phyloP scores from a whole-genome alignment of 106 monocot genomes.

The Acanthochlamys bracteata region DNA sequence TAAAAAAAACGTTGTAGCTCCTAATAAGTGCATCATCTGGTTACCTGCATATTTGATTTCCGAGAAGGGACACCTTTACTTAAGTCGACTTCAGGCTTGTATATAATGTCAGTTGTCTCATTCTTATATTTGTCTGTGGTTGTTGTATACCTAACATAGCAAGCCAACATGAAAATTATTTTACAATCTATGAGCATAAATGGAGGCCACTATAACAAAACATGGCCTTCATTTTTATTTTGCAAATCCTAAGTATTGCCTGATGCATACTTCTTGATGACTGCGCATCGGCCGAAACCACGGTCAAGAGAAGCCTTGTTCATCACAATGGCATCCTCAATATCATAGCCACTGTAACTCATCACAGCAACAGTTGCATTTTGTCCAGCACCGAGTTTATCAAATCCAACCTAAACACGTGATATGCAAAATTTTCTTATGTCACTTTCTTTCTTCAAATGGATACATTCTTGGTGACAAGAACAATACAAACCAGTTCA shows the following conservation, averaged over 20 bases:
- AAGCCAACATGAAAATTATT: no score
- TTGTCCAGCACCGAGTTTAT: slow-evolving; percentile 96
- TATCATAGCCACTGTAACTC: slow-evolving; percentile 99
- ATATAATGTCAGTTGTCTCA: slow-evolving; percentile 48
- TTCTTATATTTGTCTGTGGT: slow-evolving; percentile 41
- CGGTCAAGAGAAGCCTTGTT: slow-evolving; percentile 98
- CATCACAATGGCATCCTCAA: slow-evolving; percentile 99
- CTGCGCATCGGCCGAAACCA: slow-evolving; percentile 94
- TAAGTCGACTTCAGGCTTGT: slow-evolving; percentile 33
- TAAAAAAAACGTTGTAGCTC: no score
- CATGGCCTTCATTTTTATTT: no score
- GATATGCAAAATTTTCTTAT: slow-evolving; percentile 1
- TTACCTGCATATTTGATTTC: slow-evolving; percentile 59
- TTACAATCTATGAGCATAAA: no score
- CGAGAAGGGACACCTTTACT: slow-evolving; percentile 23
- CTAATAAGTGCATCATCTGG: no score
- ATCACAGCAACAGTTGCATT: slow-evolving; percentile 99
- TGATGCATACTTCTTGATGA: slow-evolving; percentile 78
- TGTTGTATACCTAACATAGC: slow-evolving; percentile 45
- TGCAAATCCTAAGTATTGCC: no score
- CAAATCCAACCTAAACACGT: slow-evolving; percentile 69
- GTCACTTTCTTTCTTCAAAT: neutral
- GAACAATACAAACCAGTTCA: slow-evolving; percentile 61
- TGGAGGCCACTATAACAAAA: no score
- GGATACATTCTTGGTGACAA: neutral